These are phyloP conservation scores for Chaetomiaceae sp. DNA, from an alignment of 2,329 filamentous ascomycete species.

Conservation along the genomic window DNA sequence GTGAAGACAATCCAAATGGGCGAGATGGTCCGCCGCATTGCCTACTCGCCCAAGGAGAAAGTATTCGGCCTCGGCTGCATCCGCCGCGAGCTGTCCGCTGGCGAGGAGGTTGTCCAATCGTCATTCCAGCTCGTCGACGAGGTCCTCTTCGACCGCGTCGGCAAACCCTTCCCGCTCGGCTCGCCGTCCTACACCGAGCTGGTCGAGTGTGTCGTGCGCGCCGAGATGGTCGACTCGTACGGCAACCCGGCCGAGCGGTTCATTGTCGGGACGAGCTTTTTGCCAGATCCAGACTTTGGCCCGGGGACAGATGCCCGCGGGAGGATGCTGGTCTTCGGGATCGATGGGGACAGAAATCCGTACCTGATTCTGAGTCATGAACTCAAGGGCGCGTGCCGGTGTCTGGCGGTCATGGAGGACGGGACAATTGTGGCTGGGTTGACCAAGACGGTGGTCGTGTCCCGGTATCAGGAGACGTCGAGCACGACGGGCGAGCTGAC, in stretches of 20 bases:
- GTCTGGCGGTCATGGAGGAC: constrained; percentile 67
- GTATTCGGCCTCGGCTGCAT: constrained; percentile 87
- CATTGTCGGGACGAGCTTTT: constrained; percentile 81
- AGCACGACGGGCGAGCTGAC: constrained; percentile 54
- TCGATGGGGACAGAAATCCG: constrained; percentile 68
- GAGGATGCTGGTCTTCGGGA: constrained; percentile 78
- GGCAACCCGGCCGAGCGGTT: constrained; percentile 69
- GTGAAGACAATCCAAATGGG: constrained; percentile 73
- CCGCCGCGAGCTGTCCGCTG: constrained; percentile 63
- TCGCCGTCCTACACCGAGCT: constrained; percentile 56
- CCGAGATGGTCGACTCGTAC: constrained; percentile 59
- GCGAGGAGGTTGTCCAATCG: constrained; percentile 71
- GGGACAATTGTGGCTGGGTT: constrained; percentile 74
- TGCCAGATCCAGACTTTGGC: constrained; percentile 54
- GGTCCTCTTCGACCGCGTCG: constrained; percentile 75
- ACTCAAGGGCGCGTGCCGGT: constrained; percentile 76
- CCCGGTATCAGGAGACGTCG: constrained; percentile 53
- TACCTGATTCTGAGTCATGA: constrained; percentile 66
- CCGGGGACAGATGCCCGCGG: constrained; percentile 50
- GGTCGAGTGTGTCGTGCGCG: constrained; percentile 77
- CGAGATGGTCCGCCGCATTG: constrained; percentile 80
- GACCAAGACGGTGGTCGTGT: constrained; percentile 75
- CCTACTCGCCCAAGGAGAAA: constrained; percentile 74
- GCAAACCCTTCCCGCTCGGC: constrained; percentile 60
- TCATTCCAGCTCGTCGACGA: constrained; percentile 90